phyloP scores from a whole-genome alignment of 352 stramenopile species.

The Pythium volutum region DNA sequence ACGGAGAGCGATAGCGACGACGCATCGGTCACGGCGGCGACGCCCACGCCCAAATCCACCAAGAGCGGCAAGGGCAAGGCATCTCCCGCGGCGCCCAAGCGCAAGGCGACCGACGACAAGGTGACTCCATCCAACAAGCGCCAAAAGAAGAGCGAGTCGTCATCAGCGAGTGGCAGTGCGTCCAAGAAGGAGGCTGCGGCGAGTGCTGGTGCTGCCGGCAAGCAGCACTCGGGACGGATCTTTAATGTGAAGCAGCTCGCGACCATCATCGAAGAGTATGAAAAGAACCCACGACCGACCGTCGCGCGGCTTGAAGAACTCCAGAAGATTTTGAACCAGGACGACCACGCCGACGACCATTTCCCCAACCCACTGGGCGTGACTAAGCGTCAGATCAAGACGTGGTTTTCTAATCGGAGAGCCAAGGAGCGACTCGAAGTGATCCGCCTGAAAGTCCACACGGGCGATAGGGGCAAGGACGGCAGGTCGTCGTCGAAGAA shows the following conservation, averaged over 20 bases:
- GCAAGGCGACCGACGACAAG: conserved; percentile 21
- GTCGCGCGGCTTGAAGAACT: conserved; percentile 65
- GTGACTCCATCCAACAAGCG: conserved; percentile 10
- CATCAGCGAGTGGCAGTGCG: conserved; percentile 22
- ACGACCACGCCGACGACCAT: conserved; percentile 61
- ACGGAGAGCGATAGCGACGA: conserved; percentile 69
- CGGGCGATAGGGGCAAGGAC: conserved; percentile 14
- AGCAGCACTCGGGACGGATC: conserved; percentile 55
- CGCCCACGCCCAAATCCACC: conserved; percentile 12
- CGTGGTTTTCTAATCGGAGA: conserved; percentile 81
- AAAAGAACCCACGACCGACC: conserved; percentile 73
- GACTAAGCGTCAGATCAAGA: conserved; percentile 82
- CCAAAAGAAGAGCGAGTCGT: conserved; percentile 27
- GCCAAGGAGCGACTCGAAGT: conserved; percentile 77
- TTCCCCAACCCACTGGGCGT: conserved; percentile 41
- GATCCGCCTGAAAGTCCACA: conserved; percentile 75
- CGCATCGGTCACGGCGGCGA: conserved; percentile 13
- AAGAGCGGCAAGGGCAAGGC: conserved; percentile 13
- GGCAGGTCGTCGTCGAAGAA: conserved; percentile 37
- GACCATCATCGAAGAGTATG: conserved; percentile 83
- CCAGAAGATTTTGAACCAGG: conserved; percentile 66
- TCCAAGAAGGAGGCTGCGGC: conserved; percentile 22
- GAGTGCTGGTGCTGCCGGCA: not conserved
- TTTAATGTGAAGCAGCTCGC: conserved; percentile 86
- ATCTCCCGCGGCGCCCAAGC: conserved; percentile 1